Conservation (phyloP, 305 asterid species). For the Rubia balearica region DNA sequence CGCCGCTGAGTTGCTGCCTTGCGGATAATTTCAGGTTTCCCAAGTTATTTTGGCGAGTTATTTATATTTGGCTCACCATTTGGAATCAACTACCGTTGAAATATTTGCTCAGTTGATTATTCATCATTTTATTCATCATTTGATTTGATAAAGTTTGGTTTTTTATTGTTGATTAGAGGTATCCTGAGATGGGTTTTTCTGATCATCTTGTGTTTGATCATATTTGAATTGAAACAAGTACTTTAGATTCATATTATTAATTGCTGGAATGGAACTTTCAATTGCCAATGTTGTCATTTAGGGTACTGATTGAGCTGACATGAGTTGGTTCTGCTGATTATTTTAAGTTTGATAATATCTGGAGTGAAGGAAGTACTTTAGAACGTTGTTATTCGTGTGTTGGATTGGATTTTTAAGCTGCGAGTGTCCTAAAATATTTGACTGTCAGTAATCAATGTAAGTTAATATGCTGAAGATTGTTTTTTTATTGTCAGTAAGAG, state of each 20-base stretch:
- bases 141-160: not conserved
- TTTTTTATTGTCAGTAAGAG: not conserved
- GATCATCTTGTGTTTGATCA: not conserved
- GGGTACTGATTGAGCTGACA: too few relatives aligned
- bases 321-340: too few relatives aligned
- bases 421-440: not conserved
- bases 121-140: not conserved
- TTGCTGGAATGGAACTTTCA: too few relatives aligned
- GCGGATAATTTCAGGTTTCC: too few relatives aligned
- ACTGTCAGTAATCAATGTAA: not conserved
- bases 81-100: too few relatives aligned
- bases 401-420: not conserved
- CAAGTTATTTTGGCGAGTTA: too few relatives aligned
- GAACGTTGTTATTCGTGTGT: not conserved
- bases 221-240: not conserved
- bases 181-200: not conserved
- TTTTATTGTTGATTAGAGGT: slow-evolving; percentile 4
- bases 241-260: too few relatives aligned
- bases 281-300: too few relatives aligned
- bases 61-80: too few relatives aligned
- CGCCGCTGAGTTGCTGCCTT: too few relatives aligned
- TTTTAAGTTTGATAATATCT: too few relatives aligned
- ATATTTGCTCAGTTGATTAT: too few relatives aligned
- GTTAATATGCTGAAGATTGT: not conserved
- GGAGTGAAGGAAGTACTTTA: not conserved